Evolutionary conservation across 1,284 basidiomycete genomes (phyloP), one percentile per base, ranked within the genome.

Genomic region (Phlebopus sp.): DNA sequence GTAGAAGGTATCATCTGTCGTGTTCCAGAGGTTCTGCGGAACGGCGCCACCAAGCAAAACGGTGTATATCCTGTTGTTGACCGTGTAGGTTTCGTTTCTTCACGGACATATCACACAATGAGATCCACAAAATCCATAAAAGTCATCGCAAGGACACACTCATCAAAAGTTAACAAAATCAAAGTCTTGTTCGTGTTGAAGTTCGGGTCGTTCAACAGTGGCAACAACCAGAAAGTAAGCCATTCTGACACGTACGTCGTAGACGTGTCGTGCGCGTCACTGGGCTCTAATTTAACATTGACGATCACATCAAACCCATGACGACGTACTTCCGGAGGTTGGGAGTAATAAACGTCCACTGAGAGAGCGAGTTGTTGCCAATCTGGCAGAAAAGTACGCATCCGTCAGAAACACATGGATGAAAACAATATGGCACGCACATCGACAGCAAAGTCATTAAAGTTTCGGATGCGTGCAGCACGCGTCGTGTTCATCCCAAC

Each of bases 301-400:
- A 5, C 4, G 4, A 42, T n/a, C 10, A 17, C 14, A 15, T 9
- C 10, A 13, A 34, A 42, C 18, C 8, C 1, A 30, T n/a, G 5
- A 18, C 2, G 4, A 55, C 64, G 10, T 18, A 63, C 65, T 64
- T 42, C 46, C 58, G 59, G 44, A 82, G 60, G 63, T 84, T 85
- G n/a, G 84, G 84, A 0, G 84, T 85, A 45, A 86, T 66, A 58
- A 80, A 86, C 25, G 68, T 60, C 79, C 80, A 84, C 55, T 84
- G 81, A 7, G 83, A 77, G 21, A 86, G 60, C 2, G 69, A 69
- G 40, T 74, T 62, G 23, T 75, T 75, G 14, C 43, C 53, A 27
- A 67, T 23, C 64, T 64, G n/a, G 23, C 23, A 5, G 32, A 35
- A 5, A 27, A 25, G 11, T 7, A 32, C 13, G 34, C 5, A 29